A percentile compares a stretch with the other conserved stretches of the same genome.
Evolutionary conservation across 2,329 filamentous ascomycete genomes (phyloP).

Genomic region (Ascochyta viciae-villosae): DNA sequence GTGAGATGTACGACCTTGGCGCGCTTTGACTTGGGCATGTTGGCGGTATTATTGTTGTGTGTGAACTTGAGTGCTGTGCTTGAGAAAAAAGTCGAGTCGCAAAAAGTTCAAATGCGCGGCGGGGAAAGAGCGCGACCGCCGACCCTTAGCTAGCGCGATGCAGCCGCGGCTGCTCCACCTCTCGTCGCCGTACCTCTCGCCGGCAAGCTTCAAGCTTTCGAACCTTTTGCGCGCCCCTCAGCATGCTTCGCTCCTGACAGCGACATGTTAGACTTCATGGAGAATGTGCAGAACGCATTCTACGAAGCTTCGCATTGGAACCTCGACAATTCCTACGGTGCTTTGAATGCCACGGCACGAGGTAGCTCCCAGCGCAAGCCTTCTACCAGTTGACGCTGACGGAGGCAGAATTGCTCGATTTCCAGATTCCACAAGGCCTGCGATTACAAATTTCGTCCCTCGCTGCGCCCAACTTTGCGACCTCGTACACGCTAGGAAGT

Average conservation of each 20-base stretch:
- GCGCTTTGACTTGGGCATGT: constrained; percentile 97
- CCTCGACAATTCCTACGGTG: constrained; percentile 88
- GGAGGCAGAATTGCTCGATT: constrained; percentile 78
- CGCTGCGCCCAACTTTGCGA: constrained; percentile 90
- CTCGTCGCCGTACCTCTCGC: constrained; percentile 10
- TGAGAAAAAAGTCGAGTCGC: constrained; percentile 38
- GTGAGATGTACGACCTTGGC: constrained; percentile 87
- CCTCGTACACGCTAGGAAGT: constrained; percentile 88
- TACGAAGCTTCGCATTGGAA: constrained; percentile 88
- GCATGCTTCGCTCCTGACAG: constrained; percentile 35
- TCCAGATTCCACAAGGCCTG: constrained; percentile 82
- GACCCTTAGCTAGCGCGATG: constrained; percentile 31
- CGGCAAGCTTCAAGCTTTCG: constrained; percentile 9
- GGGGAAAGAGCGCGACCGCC: constrained; percentile 44
- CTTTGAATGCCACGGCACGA: constrained; percentile 82
- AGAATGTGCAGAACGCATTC: constrained; percentile 92
- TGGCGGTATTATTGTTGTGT: constrained; percentile 40
- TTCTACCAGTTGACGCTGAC: constrained; percentile 17
- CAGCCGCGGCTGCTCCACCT: constrained; percentile 33
- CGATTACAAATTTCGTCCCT: constrained; percentile 89
- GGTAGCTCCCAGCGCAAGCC: constrained; percentile 57
- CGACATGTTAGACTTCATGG: constrained; percentile 94
- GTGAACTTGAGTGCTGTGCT: constrained; percentile 20
- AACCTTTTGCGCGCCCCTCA: constrained; percentile 1
- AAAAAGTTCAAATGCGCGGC: constrained; percentile 28